Evolutionary conservation across 805 yeast genomes (phyloP).

Genomic region (Yarrowia sp.): DNA sequence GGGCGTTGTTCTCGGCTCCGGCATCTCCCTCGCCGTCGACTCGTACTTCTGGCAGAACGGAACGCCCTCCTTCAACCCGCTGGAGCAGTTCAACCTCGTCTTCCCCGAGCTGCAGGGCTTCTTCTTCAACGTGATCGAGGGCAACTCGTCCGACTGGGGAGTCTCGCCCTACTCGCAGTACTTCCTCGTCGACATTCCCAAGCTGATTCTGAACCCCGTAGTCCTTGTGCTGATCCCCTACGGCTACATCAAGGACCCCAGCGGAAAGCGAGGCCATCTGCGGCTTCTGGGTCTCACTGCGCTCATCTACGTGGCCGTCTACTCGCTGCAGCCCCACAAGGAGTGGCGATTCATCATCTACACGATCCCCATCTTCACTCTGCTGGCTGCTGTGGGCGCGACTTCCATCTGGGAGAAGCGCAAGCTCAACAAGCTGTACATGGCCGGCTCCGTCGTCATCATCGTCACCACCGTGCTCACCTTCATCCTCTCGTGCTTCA

Average conservation of each 20-base stretch:
- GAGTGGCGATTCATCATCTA: conserved; percentile 91
- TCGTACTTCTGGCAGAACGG: conserved; percentile 67
- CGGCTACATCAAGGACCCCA: conserved; percentile 44
- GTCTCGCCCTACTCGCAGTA: conserved; percentile 71
- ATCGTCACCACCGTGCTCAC: conserved; percentile 42
- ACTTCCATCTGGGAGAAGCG: conserved; percentile 41
- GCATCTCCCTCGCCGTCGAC: conserved; percentile 55
- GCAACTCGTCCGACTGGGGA: conserved; percentile 81
- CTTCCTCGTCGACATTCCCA: conserved; percentile 54
- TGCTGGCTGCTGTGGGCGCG: conserved; percentile 64
- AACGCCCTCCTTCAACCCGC: conserved; percentile 27
- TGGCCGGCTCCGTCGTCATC: conserved; percentile 38
- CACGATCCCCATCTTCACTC: conserved; percentile 63
- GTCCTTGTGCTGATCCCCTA: conserved; percentile 44
- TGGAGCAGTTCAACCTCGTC: conserved; percentile 33
- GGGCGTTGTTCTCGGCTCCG: conserved; percentile 55
- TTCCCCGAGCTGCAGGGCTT: conserved; percentile 77
- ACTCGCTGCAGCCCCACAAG: conserved; percentile 86
- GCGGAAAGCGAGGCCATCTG: conserved; percentile 34
- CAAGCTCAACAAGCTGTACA: conserved; percentile 31
- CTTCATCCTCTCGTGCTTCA: conserved; percentile 46
- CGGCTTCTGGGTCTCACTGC: conserved; percentile 53
- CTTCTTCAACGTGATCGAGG: conserved; percentile 70
- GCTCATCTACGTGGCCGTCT: conserved; percentile 52
- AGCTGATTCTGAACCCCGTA: conserved; percentile 39